Base-by-base conservation (phyloP, 2,329 filamentous ascomycete species). In the Beauveria varroae region DNA sequence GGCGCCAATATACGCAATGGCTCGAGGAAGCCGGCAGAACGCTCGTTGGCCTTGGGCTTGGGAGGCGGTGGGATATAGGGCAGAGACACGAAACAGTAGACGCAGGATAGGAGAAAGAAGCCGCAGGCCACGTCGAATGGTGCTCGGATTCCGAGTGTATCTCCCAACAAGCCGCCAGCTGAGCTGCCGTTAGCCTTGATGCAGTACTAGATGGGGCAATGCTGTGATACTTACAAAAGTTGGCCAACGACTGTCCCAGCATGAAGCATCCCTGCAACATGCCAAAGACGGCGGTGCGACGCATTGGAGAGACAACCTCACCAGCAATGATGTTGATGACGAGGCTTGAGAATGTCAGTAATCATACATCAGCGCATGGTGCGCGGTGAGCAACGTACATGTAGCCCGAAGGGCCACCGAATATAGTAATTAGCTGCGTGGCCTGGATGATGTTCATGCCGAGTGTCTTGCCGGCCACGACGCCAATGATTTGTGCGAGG, bases 401-500 rank as follows among this genome's bases (percentile, higher is more conserved):
- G 67, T 89, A 90, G 0, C 88, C 88, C 0, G 82, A 82, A 0
- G 87, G 87, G 0, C 88, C 88, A 0, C 88, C 88, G 2, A 90
- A 65, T 18, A 90, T 76, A 0, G 86, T 89, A 59, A 90, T 86
- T 18, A 86, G 73, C 73, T 91, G 88, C 0, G 83, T 87, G 28
- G 74, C 73, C 70, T 91, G 88, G 34, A 90, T 82, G 30, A 90
- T 86, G 16, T 84, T 73, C 66, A 90, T 88, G n/a, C 88, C 88
- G 0, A 75, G 65, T 2, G 74, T 74, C n/a, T 83, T 83, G 1
- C 87, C 87, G 0, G 82, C 76, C 30, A 82, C 72, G 12, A 90
- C 86, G 4, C 85, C 87, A 28, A 89, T 64, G 60, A 87, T 85
- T 68, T 91, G 88, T 0, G 85, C 76, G 0, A 79, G 74, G 1